These are phyloP conservation scores for Acacia concinna DNA, from an alignment of 331 rosid species.

Conservation along the genomic window DNA sequence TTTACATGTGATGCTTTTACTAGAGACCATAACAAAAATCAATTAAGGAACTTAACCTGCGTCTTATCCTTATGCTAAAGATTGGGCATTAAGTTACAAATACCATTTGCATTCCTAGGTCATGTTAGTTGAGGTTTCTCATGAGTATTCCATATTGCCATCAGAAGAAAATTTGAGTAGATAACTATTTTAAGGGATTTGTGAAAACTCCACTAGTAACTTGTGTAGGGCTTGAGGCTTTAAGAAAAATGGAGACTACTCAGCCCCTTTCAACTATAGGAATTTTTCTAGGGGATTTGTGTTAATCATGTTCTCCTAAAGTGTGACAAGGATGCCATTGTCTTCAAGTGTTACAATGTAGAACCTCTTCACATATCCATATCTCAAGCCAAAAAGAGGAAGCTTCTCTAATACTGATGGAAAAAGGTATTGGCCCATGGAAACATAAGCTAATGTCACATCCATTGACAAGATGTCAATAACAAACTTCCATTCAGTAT, in stretches of 20 bases:
- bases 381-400: slow-evolving; percentile 45
- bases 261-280: slow-evolving; percentile 62
- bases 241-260: slow-evolving; percentile 75
- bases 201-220: slow-evolving; percentile 64
- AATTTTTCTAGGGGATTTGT: slow-evolving; percentile 58
- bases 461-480: slow-evolving; percentile 44
- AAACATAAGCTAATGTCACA: slow-evolving; percentile 66
- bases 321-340: slow-evolving; percentile 52
- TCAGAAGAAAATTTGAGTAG: slow-evolving; percentile 17
- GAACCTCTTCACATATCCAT: slow-evolving; percentile 64
- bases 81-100: background rate
- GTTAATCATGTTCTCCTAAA: slow-evolving; percentile 59
- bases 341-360: slow-evolving; percentile 61
- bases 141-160: background rate
- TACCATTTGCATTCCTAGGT: background rate
- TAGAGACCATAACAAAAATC: background rate
- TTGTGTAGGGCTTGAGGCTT: slow-evolving; percentile 75
- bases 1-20: background rate
- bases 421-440: slow-evolving; percentile 71
- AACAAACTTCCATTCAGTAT: background rate
- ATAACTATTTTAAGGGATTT: slow-evolving; percentile 24
- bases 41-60: background rate
- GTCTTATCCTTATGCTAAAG: background rate
- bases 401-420: slow-evolving; percentile 68
- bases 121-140: slow-evolving; percentile 23